Evolutionary conservation across 1,139 yeast genomes (phyloP).

Genomic region (Spencermartinsiella ligniputridi): DNA sequence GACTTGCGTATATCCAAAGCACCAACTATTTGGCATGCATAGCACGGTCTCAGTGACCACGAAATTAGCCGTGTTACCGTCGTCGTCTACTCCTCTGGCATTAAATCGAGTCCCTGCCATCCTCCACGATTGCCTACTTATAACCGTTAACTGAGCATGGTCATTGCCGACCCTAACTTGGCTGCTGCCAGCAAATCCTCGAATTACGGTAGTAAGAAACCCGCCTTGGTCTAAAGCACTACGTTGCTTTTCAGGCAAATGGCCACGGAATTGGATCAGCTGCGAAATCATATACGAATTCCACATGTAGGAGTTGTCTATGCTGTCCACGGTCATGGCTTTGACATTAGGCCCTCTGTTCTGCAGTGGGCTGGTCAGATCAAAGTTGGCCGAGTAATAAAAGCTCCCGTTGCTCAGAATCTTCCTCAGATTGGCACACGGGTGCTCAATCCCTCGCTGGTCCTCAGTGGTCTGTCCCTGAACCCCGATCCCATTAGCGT

Average conservation of each 20-base stretch:
- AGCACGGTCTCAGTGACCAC: constrained; percentile 89
- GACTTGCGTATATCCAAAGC: constrained; percentile 76
- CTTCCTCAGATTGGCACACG: constrained; percentile 76
- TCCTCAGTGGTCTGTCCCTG: constrained; percentile 15
- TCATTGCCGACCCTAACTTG: constrained; percentile 47
- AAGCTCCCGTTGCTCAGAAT: constrained; percentile 83
- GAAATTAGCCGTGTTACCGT: constrained; percentile 91
- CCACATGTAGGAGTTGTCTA: constrained; percentile 92
- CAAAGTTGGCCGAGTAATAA: constrained; percentile 88
- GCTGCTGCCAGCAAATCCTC: constrained; percentile 89
- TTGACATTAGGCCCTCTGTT: constrained; percentile 26
- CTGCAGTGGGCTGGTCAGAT: constrained; percentile 79
- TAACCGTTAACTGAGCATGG: constrained; percentile 64
- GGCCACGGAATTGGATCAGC: constrained; percentile 66
- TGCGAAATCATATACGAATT: constrained; percentile 87
- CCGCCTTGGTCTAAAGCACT: constrained; percentile 64
- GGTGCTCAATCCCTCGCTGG: constrained; percentile 53
- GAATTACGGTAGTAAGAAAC: constrained; percentile 82
- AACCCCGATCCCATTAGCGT: constrained; percentile 49
- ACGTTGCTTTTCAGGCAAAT: constrained; percentile 57
- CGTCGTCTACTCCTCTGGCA: constrained; percentile 94
- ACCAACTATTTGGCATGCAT: constrained; percentile 50
- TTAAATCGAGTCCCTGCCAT: constrained; percentile 94
- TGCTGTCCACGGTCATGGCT: constrained; percentile 38
- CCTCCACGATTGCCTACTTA: constrained; percentile 92